Base-by-base conservation (phyloP, 2,329 filamentous ascomycete genomes). In the Penicillium brasilianum region DNA sequence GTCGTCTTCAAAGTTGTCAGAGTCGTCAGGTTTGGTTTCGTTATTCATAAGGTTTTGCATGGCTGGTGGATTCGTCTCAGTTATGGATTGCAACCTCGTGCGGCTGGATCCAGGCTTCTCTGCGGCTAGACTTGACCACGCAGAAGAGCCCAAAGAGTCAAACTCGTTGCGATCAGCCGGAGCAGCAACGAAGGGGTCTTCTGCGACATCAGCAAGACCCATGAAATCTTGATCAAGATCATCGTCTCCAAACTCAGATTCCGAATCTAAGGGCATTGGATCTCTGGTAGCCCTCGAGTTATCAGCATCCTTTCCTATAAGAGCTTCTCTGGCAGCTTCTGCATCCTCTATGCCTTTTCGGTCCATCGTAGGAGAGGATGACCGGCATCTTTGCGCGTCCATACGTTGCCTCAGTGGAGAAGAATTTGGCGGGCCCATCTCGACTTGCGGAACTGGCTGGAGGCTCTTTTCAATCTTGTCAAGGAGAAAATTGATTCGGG, bases 1-100 rank as follows among this genome's bases (percentile, higher is more conserved):
- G 59, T 90, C 88, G 63, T 91, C 88, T 49, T 84, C 88, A 76
- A 90, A 89, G 48, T 90, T 88, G 55, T 90, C 85, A 46, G 81
- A 77, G 44, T 72, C 71, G 59, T 71, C 61, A 30, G 43, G 25
- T 49, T 69, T 63, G 52, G 55, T 50, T 60, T 66, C 64, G 37
- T 66, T 65, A 62, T 58, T 66, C 41, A 46, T 64, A 44, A 54
- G 16, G 8, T 55, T 55, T 36, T 56, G 57, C 39, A 65, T 44
- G 25, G 43, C 44, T 16, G 57, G 37, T 55, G 54, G 39, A 48
- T 62, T 57, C 44, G 43, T 48, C n/a, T 59, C 50, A 14, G 48
- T 28, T 8, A 37, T 25, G 30, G 56, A 28, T 39, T 51, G 48
- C 16, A 57, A 46, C 34, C 55, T 53, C 3, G 55, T 36, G 18